These are phyloP conservation scores for Microstegium vimineum DNA, from an alignment of 176 grass and related monocot genomes.

Conservation along the genomic window DNA sequence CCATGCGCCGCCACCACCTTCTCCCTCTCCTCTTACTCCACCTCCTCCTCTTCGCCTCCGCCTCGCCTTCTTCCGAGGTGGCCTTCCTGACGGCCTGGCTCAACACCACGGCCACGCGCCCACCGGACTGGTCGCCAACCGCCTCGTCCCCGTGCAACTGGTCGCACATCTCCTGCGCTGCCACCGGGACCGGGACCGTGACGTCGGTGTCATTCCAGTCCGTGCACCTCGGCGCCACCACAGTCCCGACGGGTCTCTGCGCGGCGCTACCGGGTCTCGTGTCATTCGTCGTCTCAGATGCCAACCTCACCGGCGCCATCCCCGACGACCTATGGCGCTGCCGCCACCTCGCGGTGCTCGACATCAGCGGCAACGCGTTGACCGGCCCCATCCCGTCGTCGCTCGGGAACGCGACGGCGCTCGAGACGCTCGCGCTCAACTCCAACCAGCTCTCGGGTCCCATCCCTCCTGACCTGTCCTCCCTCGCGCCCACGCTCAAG, in stretches of 20 bases:
- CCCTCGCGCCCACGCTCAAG: constrained; percentile 24
- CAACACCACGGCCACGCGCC: constrained; percentile 33
- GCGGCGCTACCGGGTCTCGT: constrained; percentile 33
- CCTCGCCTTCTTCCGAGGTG: constrained; percentile 21
- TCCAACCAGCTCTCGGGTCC: constrained; percentile 68
- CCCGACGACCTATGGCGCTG: constrained; percentile 53
- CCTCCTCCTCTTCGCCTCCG: constrained; percentile 7
- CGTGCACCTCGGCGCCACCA: constrained; percentile 48
- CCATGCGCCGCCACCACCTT: constrained; percentile 39
- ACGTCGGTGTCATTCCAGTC: constrained; percentile 60
- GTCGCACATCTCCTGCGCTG: constrained; percentile 63
- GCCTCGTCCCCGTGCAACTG: constrained; percentile 67
- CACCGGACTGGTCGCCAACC: constrained; percentile 62
- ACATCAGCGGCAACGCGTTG: constrained; percentile 72
- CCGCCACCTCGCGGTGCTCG: constrained; percentile 56
- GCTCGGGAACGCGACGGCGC: constrained; percentile 34
- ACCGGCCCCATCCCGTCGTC: constrained; percentile 56
- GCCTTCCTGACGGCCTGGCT: constrained; percentile 70
- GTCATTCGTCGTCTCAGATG: constrained; percentile 54
- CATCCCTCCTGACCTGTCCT: constrained; percentile 43
- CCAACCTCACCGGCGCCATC: constrained; percentile 70
- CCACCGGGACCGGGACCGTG: not conserved
- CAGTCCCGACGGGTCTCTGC: constrained; percentile 45
- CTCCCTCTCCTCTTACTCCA: constrained; percentile 16
- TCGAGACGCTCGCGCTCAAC: constrained; percentile 53